Evolutionary conservation across 331 rosid genomes (phyloP).

Genomic region (Acacia concinna): DNA sequence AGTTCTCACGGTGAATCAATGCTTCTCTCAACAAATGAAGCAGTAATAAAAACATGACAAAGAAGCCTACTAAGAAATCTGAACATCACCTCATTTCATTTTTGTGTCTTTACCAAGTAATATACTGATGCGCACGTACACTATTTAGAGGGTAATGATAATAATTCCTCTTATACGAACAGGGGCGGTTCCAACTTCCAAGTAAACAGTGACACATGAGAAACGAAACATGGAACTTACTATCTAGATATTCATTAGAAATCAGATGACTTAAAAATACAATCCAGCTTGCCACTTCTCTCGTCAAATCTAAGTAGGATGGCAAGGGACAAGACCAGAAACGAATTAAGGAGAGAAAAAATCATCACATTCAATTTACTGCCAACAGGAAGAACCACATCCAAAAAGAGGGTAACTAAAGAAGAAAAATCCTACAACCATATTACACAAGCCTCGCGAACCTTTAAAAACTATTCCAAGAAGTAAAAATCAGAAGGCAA

Average conservation of each 20-base stretch:
- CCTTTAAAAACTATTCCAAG: constrained; percentile 32
- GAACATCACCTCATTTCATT: neutral
- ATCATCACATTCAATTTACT: constrained; percentile 36
- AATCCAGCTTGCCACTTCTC: constrained; percentile 33
- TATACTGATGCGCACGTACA: neutral
- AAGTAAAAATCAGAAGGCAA: constrained; percentile 41
- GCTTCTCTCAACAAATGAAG: neutral
- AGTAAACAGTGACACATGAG: constrained; percentile 14
- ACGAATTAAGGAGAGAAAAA: neutral
- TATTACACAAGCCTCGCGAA: constrained; percentile 41
- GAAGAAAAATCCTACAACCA: constrained; percentile 38
- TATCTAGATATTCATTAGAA: constrained; percentile 33
- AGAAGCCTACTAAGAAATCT: neutral
- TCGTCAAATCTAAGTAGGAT: constrained; percentile 10
- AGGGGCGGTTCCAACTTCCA: constrained; percentile 3
- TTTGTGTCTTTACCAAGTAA: neutral
- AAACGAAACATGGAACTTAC: constrained; percentile 23
- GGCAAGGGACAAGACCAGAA: constrained; percentile 34
- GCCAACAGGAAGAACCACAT: constrained; percentile 36
- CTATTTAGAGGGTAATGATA: neutral
- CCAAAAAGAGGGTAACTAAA: constrained; percentile 9
- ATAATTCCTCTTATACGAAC: neutral
- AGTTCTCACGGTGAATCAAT: neutral
- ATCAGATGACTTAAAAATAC: constrained; percentile 30
- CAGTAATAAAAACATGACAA: neutral